Evolutionary conservation across 2,329 filamentous ascomycete species (phyloP).

Genomic region (Fonsecaea monophora): DNA sequence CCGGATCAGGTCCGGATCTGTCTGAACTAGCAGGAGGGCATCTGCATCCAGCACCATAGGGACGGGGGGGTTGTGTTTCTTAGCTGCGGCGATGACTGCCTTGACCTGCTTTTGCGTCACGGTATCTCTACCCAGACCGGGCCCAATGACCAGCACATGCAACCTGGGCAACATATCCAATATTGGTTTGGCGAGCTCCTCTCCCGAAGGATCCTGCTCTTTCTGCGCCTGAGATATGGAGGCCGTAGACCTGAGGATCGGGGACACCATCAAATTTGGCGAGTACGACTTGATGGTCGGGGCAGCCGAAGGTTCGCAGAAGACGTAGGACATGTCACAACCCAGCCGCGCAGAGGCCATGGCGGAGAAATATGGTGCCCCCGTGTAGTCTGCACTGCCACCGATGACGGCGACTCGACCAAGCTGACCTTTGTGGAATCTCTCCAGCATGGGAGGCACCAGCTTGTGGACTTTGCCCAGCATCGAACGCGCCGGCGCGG

Average conservation of each 20-base stretch:
- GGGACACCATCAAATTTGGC: conserved; percentile 97
- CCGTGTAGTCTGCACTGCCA: conserved; percentile 94
- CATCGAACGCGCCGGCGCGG: conserved; percentile 73
- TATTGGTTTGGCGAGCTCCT: conserved; percentile 69
- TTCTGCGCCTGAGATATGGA: conserved; percentile 57
- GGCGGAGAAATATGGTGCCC: conserved; percentile 96
- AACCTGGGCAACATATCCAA: conserved; percentile 82
- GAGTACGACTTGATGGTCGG: conserved; percentile 96
- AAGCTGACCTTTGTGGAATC: conserved; percentile 95
- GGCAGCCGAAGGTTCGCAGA: conserved; percentile 88
- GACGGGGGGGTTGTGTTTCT: conserved; percentile 65
- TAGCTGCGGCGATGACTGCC: conserved; percentile 78
- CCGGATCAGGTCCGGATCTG: conserved; percentile 74
- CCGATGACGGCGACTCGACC: conserved; percentile 93
- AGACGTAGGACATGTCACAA: conserved; percentile 61
- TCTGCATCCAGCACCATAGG: conserved; percentile 93
- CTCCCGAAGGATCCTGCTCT: conserved; percentile 63
- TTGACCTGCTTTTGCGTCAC: conserved; percentile 88
- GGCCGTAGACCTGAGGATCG: conserved; percentile 82
- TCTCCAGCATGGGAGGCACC: conserved; percentile 92
- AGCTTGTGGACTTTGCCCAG: conserved; percentile 84
- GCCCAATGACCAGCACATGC: conserved; percentile 91
- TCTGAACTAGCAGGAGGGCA: conserved; percentile 78
- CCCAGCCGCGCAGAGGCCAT: conserved; percentile 93
- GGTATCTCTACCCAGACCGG: conserved; percentile 85